Percentiles rank a stretch among this genome's conserved stretches.
phyloP scores from a whole-genome alignment of 495 filamentous ascomycete genomes.

The Penicillium lagena region DNA sequence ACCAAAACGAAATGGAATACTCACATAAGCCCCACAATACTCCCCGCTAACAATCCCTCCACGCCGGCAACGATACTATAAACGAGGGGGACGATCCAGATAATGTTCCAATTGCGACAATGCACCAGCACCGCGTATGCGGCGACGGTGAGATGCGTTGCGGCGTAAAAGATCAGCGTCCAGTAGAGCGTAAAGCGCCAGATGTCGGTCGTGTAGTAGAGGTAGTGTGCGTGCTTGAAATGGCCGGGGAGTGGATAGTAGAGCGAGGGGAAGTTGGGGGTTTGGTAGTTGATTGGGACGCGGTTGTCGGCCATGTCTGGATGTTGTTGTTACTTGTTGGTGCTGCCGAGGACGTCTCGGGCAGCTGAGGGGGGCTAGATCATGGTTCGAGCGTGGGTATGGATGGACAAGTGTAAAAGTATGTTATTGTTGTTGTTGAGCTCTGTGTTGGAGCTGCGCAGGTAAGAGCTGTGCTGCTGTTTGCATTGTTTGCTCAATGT shows the following conservation, averaged over 20 bases:
- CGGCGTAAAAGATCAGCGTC: constrained; percentile 55
- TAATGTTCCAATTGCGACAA: constrained; percentile 59
- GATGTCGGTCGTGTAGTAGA: constrained; percentile 75
- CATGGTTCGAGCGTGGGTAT: no score
- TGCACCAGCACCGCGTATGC: constrained; percentile 70
- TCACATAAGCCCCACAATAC: constrained; percentile 82
- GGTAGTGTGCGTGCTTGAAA: constrained; percentile 49
- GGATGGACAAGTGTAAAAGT: no score
- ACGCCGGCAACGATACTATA: constrained; percentile 70
- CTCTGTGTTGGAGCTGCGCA: no score
- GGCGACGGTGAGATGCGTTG: constrained; percentile 47
- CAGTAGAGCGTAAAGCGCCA: constrained; percentile 91
- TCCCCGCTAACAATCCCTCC: constrained; percentile 82
- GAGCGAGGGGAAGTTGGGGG: constrained; percentile 80
- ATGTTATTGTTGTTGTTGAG: no score
- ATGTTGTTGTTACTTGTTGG: no score
- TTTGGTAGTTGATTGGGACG: constrained; percentile 59
- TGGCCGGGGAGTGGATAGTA: constrained; percentile 64
- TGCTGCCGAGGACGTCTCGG: no score
- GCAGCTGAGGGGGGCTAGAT: no score
- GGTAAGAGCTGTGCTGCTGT: no score
- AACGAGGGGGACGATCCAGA: constrained; percentile 70
- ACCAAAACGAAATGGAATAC: constrained; percentile 23
- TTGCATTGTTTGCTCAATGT: no score
- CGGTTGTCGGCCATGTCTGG: constrained; percentile 34